These are phyloP conservation scores for Sugiyamaella sp. DNA, from an alignment of 1,139 yeast genomes.

Conservation along the genomic window DNA sequence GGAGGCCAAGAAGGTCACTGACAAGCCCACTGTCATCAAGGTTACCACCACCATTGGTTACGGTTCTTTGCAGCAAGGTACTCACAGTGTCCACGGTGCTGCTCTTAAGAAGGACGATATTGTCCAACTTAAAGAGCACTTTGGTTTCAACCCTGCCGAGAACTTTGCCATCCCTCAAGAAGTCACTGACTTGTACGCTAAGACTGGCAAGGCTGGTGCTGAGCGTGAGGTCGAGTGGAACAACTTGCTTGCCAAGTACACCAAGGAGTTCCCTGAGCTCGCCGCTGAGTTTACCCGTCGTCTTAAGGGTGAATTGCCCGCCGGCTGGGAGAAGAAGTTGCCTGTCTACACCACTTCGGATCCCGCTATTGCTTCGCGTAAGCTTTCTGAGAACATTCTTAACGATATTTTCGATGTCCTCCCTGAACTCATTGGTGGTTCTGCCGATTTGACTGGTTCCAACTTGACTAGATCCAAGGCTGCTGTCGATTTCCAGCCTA, in stretches of 20 bases:
- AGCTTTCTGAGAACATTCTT: constrained; percentile 84
- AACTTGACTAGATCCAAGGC: constrained; percentile 90
- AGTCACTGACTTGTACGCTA: constrained; percentile 70
- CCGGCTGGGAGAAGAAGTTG: constrained; percentile 74
- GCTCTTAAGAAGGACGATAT: constrained; percentile 95
- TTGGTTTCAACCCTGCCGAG: constrained; percentile 89
- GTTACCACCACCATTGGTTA: constrained; percentile 91
- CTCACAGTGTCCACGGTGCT: constrained; percentile 95
- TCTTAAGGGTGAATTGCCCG: constrained; percentile 78
- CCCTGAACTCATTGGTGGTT: constrained; percentile 96
- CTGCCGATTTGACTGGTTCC: constrained; percentile 98
- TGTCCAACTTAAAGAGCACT: constrained; percentile 78
- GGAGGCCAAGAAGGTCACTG: constrained; percentile 49
- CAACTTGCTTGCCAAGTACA: constrained; percentile 60
- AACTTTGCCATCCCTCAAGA: constrained; percentile 80
- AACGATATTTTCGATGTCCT: constrained; percentile 62
- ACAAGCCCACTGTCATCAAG: constrained; percentile 91
- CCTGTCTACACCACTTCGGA: constrained; percentile 83
- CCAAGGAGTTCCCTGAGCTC: constrained; percentile 70
- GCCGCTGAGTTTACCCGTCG: constrained; percentile 87
- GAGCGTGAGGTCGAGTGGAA: constrained; percentile 77
- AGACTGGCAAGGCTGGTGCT: constrained; percentile 62
- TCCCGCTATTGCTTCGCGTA: constrained; percentile 90
- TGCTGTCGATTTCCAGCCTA: constrained; percentile 94
- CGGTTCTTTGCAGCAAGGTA: constrained; percentile 86